phyloP scores from a whole-genome alignment of 140 eudicot species.

The Stevia rebaudiana region DNA sequence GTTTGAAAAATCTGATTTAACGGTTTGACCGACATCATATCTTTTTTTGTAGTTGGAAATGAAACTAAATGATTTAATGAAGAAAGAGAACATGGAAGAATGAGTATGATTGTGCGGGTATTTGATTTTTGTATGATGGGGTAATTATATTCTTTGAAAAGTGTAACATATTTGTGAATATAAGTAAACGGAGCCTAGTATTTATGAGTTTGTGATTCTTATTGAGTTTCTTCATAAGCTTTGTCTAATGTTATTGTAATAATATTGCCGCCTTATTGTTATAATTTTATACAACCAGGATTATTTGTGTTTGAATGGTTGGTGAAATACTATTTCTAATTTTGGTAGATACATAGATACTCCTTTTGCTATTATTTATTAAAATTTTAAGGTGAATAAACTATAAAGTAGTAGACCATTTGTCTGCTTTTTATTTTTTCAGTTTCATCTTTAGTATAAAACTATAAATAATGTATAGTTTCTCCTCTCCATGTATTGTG shows the following conservation, averaged over 20 bases:
- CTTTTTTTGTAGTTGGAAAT: conserved; percentile 22
- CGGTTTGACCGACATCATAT: background rate
- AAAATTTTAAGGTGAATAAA: background rate
- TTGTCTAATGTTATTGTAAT: conserved; percentile 17
- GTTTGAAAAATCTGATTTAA: background rate
- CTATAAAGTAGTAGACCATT: background rate
- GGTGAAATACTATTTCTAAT: background rate
- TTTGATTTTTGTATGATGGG: background rate
- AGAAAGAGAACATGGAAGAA: conserved; percentile 25
- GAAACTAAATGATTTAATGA: conserved; percentile 32
- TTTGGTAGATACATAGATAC: background rate
- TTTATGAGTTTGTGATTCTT: conserved; percentile 21
- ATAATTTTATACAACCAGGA: conserved; percentile 9
- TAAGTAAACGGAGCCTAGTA: conserved; percentile 18
- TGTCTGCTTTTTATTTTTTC: too few relatives aligned
- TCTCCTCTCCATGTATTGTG: too few relatives aligned
- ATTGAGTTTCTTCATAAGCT: conserved; percentile 12
- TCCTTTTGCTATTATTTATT: background rate
- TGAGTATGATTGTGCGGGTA: background rate
- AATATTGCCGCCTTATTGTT: conserved; percentile 9
- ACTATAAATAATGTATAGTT: too few relatives aligned
- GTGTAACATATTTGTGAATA: conserved; percentile 34
- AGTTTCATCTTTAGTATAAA: too few relatives aligned
- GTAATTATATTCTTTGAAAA: conserved; percentile 26
- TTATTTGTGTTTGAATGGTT: background rate